Evolutionary conservation across 2,329 filamentous ascomycete genomes (phyloP).

Genomic region (Fusarium temperatum): DNA sequence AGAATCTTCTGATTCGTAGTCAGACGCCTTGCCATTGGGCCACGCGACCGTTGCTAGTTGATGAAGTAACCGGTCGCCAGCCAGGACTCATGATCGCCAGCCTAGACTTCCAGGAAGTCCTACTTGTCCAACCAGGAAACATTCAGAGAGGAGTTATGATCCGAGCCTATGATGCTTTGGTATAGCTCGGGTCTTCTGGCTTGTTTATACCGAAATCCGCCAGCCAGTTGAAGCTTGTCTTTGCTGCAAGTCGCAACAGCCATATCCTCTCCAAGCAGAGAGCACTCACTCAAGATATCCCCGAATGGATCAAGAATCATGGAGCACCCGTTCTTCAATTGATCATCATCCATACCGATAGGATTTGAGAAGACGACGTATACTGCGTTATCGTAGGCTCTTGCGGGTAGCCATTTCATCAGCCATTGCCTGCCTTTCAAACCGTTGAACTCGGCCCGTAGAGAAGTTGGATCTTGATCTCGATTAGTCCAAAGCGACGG

Average conservation of each 20-base stretch:
- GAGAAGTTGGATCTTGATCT: background rate
- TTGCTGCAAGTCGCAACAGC: background rate
- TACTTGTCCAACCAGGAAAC: background rate
- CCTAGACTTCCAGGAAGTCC: fast-evolving
- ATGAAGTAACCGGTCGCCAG: background rate
- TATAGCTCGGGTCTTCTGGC: background rate
- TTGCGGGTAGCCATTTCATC: background rate
- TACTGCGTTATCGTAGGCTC: background rate
- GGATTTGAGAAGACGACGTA: background rate
- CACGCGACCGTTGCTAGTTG: slow-evolving; percentile 25
- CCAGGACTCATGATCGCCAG: background rate
- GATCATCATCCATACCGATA: background rate
- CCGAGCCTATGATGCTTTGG: background rate
- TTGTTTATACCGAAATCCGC: background rate
- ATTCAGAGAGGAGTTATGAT: background rate
- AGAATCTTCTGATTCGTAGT: slow-evolving; percentile 48
- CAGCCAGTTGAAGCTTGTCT: background rate
- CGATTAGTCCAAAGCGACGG: background rate
- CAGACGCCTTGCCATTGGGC: slow-evolving; percentile 48
- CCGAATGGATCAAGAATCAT: background rate
- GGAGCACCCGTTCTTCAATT: background rate
- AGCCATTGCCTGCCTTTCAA: background rate
- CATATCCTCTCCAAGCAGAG: background rate
- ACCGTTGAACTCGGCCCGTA: background rate
- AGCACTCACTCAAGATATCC: background rate